Conservation (phyloP, 305 asterid genomes). For the Fraxinus dipetala region DNA sequence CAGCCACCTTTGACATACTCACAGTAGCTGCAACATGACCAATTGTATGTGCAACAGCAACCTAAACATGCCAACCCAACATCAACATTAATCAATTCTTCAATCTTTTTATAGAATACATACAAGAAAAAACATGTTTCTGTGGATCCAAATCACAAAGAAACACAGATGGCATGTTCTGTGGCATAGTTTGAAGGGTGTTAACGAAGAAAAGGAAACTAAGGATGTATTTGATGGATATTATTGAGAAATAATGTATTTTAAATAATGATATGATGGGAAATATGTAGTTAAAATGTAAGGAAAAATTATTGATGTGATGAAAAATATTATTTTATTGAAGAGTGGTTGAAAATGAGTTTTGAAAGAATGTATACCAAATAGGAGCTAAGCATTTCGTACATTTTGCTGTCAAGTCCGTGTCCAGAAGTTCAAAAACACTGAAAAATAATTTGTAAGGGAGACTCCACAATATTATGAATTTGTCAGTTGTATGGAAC, state of each 20-base stretch:
- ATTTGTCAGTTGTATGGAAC: background rate
- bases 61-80: constrained; percentile 38
- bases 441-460: background rate
- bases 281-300: too few relatives aligned
- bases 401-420: background rate
- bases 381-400: background rate
- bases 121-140: background rate
- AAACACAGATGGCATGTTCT: background rate
- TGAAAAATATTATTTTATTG: too few relatives aligned
- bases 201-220: background rate
- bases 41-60: constrained; percentile 87
- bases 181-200: background rate
- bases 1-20: constrained; percentile 97
- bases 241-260: too few relatives aligned
- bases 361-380: too few relatives aligned
- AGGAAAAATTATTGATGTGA: too few relatives aligned
- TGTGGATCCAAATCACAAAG: background rate
- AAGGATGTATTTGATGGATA: too few relatives aligned
- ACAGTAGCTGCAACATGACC: constrained; percentile 96
- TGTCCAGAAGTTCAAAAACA: background rate
- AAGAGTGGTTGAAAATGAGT: too few relatives aligned
- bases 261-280: too few relatives aligned
- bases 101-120: constrained; percentile 6
- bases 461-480: background rate
- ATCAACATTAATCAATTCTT: constrained; percentile 20